A percentile compares a stretch with the other conserved stretches of the same genome.
Evolutionary conservation across 805 yeast genomes (phyloP).

Genomic region (Tanozyma kutaoensis): DNA sequence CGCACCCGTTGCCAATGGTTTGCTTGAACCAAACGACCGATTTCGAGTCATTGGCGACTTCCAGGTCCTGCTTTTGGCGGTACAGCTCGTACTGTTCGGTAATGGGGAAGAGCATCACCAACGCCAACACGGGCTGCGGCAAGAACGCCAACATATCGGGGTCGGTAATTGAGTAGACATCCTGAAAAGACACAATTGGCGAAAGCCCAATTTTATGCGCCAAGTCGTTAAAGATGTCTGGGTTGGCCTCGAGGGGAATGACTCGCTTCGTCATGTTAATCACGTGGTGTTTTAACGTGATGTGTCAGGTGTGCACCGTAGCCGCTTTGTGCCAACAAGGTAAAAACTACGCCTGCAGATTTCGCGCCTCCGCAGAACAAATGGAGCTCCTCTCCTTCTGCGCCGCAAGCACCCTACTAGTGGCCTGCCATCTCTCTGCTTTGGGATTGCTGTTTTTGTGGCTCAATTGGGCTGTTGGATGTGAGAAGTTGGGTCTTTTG

Average conservation of each 20-base stretch:
- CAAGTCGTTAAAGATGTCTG: conserved; percentile 63
- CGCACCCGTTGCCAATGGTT: conserved; percentile 81
- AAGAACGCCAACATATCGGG: conserved; percentile 67
- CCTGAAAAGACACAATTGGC: conserved; percentile 50
- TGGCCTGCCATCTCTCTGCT: conserved; percentile 1
- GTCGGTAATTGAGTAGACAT: conserved; percentile 76
- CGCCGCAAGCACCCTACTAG: not conserved
- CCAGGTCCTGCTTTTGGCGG: conserved; percentile 25
- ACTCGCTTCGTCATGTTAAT: conserved; percentile 18
- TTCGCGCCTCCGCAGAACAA: not conserved
- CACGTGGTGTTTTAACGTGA: not conserved
- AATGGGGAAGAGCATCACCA: conserved; percentile 76
- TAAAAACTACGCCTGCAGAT: not conserved
- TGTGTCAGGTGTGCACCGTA: not conserved
- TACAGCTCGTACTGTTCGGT: conserved; percentile 46
- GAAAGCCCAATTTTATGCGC: conserved; percentile 58
- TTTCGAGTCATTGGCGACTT: conserved; percentile 6
- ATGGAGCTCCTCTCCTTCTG: not conserved
- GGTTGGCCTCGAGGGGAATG: conserved; percentile 85
- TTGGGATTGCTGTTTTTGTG: conserved; percentile 1
- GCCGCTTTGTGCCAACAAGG: not conserved
- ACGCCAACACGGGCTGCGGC: conserved; percentile 68
- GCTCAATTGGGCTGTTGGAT: too few species aligned
- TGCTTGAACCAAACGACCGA: conserved; percentile 70
- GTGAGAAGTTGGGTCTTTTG: too few species aligned